Evolutionary conservation across 1,284 basidiomycete genomes (phyloP), one percentile per base, ranked within the genome.

Genomic region (Stygiomarasmius scandens): DNA sequence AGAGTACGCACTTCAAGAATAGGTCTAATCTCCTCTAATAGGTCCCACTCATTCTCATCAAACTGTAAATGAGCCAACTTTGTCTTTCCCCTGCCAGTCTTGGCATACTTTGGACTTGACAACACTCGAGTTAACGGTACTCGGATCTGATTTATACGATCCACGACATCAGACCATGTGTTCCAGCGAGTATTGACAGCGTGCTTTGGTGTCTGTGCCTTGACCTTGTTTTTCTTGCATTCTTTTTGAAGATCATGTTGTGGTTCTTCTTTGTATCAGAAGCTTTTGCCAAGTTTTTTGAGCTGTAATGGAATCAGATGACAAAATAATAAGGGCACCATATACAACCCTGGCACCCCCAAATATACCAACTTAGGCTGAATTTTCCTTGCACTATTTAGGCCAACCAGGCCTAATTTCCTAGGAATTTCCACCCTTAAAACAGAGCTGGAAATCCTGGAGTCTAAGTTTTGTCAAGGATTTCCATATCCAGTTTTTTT

Each of bases 111-210:
- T 16, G 11, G 4, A 41, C 38, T 41, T 41, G 14, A 29, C 14
- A 43, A 23, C 4, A 63, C 23, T 16, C 29, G 12, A 27, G 55
- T 52, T 2, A 63, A 44, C 1, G 53, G 50, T 3, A 41, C 43
- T 2, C 46, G 41, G 11, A 63, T 41, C 24, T 60, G 47, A 3
- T 55, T 22, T 4, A 52, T 53, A 20, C 56, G 38, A 10, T 54
- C 20, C 1, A 63, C 12, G 11, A 61, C 53, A 34, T 47, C 38
- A 16, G 49, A 46, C 20, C 51, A 51, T 14, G 60, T 58, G 22
- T 61, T 63, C 60, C 60, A 63, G 9, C 58, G 50, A 2, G 60
- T 63, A 25, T 49, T 27, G 24, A 61, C 58, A 47, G 52, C 55
- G 5, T 53, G 38, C 19, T 58, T 57, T 9, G 51, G 36, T 2